phyloP scores from a whole-genome alignment of 371 early-diverging fungal genomes.

The Mucor irregularis region DNA sequence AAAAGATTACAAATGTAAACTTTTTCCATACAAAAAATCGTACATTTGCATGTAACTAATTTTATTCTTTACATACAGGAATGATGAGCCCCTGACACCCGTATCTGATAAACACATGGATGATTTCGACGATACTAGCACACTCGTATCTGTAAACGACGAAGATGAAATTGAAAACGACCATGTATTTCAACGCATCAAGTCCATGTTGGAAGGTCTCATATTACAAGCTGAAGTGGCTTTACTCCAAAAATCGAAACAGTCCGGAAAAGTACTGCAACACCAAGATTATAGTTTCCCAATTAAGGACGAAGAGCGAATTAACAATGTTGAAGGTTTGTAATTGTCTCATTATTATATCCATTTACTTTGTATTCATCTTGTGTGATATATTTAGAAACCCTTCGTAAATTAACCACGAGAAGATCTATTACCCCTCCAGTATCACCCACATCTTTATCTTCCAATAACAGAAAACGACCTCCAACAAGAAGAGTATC shows the following conservation, averaged over 20 bases:
- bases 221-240: conserved; percentile 32
- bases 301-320: conserved; percentile 12
- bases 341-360: not conserved
- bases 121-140: conserved; percentile 5
- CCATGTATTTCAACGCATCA: conserved; percentile 26
- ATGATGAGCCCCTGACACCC: conserved; percentile 30
- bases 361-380: no score
- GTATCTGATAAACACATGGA: conserved; percentile 25
- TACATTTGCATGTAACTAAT: conserved; percentile 3
- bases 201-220: conserved; percentile 23
- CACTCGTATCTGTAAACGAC: not conserved
- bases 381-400: no score
- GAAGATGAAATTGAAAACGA: conserved; percentile 26
- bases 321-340: conserved; percentile 11
- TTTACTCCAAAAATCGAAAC: conserved; percentile 25
- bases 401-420: conserved; percentile 12
- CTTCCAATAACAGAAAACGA: not conserved
- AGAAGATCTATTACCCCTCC: no score
- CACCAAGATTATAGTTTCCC: not conserved
- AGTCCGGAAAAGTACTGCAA: conserved; percentile 27
- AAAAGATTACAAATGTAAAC: conserved; percentile 43
- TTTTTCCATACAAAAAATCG: conserved; percentile 1
- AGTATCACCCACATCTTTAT: not conserved
- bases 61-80: conserved; percentile 3
- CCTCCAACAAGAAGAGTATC: conserved; percentile 13